These are phyloP conservation scores for Tulasnella sp. DNA, from an alignment of 768 basidiomycete species.

Conservation along the genomic window DNA sequence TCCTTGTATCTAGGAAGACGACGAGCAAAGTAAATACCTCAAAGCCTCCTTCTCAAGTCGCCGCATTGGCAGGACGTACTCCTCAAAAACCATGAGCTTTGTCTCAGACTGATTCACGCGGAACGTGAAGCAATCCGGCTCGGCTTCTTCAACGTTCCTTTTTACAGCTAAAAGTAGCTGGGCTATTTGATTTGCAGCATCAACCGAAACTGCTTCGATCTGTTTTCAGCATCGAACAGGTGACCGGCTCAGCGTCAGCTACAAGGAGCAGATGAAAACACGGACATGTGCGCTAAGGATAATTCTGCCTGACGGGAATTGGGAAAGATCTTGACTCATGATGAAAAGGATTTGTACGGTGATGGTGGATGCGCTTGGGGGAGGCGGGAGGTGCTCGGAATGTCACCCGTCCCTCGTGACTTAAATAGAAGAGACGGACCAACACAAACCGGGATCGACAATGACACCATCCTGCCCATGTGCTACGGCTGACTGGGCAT, in stretches of 20 bases:
- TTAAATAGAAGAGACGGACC: neutral
- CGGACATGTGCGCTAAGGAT: slow-evolving; percentile 16
- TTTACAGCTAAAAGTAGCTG: neutral
- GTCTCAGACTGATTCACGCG: neutral
- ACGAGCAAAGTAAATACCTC: neutral
- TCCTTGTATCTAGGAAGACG: neutral
- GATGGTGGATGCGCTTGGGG: neutral
- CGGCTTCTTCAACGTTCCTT: slow-evolving; percentile 6
- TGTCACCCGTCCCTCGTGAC: neutral
- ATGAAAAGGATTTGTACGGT: neutral
- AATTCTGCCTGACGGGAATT: neutral
- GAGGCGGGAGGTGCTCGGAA: neutral
- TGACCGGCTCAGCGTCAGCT: neutral
- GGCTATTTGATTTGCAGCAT: neutral
- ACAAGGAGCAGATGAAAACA: neutral
- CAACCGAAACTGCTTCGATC: slow-evolving; percentile 14
- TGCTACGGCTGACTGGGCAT: neutral
- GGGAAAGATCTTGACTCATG: slow-evolving; percentile 10
- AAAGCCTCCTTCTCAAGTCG: neutral
- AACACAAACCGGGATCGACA: neutral
- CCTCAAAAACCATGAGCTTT: slow-evolving; percentile 14
- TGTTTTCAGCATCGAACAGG: neutral
- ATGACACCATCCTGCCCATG: neutral
- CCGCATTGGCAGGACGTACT: neutral
- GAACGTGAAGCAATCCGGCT: slow-evolving; percentile 5